Percentiles rank a stretch among this genome's conserved stretches.
Conservation (phyloP, 2,329 filamentous ascomycete genomes). For the Fusarium nygamai region DNA sequence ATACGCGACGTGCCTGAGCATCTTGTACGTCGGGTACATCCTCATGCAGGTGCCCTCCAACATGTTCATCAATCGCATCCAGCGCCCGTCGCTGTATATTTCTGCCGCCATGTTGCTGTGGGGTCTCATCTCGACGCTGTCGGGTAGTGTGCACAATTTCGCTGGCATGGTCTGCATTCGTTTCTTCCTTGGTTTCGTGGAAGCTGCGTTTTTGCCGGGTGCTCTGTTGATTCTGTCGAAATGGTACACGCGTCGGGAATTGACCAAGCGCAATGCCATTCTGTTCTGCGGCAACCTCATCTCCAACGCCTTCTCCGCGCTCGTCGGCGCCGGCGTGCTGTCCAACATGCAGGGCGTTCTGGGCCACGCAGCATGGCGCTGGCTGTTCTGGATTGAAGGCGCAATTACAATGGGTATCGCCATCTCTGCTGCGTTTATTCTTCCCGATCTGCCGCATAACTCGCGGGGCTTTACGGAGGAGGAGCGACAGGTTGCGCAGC, state of each 20-base stretch:
- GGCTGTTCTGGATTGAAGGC: slow-evolving; percentile 71
- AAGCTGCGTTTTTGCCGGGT: slow-evolving; percentile 73
- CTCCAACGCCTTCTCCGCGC: slow-evolving; percentile 67
- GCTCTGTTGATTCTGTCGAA: slow-evolving; percentile 71
- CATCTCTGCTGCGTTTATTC: slow-evolving; percentile 57
- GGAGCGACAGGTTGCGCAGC: slow-evolving; percentile 64
- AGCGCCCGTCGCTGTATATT: slow-evolving; percentile 63
- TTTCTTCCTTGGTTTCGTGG: slow-evolving; percentile 70
- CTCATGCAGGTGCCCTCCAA: slow-evolving; percentile 71
- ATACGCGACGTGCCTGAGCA: slow-evolving; percentile 71
- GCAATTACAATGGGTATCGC: slow-evolving; percentile 61
- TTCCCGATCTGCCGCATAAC: slow-evolving; percentile 66
- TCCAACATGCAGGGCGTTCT: slow-evolving; percentile 65
- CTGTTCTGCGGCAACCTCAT: slow-evolving; percentile 69
- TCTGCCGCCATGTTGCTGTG: slow-evolving; percentile 64
- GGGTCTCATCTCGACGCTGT: slow-evolving; percentile 68
- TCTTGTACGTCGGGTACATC: slow-evolving; percentile 74
- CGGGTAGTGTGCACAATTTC: slow-evolving; percentile 62
- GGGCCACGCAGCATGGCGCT: slow-evolving; percentile 67
- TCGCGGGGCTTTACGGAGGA: slow-evolving; percentile 67
- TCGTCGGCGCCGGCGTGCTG: slow-evolving; percentile 68
- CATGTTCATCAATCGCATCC: slow-evolving; percentile 65
- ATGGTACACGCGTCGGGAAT: slow-evolving; percentile 72
- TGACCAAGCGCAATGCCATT: slow-evolving; percentile 64
- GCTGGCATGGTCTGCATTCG: slow-evolving; percentile 64